A percentile compares a stretch with the other conserved stretches of the same genome.
These are phyloP conservation scores for Linnemannia hyalina DNA, from an alignment of 192 early-diverging fungal species.

Conservation along the genomic window DNA sequence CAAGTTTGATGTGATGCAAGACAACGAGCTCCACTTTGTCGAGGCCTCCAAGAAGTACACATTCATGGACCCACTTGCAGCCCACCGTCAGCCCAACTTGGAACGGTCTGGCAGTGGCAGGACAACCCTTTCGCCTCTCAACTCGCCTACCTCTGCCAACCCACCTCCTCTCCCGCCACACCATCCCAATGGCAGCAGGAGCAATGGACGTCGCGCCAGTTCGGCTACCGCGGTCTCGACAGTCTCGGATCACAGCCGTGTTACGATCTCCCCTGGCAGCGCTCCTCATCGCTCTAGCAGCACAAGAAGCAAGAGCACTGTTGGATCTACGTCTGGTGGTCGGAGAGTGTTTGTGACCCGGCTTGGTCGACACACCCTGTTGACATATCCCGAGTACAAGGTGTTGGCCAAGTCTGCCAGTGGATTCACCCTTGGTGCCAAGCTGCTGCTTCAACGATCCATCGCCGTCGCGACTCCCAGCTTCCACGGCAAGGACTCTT, in stretches of 20 bases:
- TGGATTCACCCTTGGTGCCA: constrained; percentile 49
- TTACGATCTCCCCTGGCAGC: not conserved
- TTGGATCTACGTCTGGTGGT: constrained; percentile 8
- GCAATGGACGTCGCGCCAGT: constrained; percentile 7
- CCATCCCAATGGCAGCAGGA: not conserved
- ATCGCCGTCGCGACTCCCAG: constrained; percentile 49
- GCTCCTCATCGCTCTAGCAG: constrained; percentile 10
- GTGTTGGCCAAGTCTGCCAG: constrained; percentile 47
- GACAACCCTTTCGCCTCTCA: constrained; percentile 7
- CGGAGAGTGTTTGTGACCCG: constrained; percentile 52
- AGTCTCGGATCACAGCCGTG: not conserved
- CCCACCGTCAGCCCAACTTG: constrained; percentile 43
- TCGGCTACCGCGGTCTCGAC: not conserved
- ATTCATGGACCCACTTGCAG: constrained; percentile 51
- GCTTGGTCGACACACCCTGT: constrained; percentile 38
- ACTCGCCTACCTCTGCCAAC: not conserved
- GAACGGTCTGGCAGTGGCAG: constrained; percentile 7
- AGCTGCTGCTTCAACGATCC: constrained; percentile 45
- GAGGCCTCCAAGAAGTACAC: constrained; percentile 58
- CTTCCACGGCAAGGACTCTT: constrained; percentile 20
- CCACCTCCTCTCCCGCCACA: constrained; percentile 3
- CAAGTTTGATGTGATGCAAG: constrained; percentile 57
- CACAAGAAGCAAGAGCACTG: constrained; percentile 19
- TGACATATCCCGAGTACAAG: constrained; percentile 54
- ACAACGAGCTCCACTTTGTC: constrained; percentile 54